Evolutionary conservation across 441 rosid genomes (phyloP).

Genomic region (Hura crepitans): DNA sequence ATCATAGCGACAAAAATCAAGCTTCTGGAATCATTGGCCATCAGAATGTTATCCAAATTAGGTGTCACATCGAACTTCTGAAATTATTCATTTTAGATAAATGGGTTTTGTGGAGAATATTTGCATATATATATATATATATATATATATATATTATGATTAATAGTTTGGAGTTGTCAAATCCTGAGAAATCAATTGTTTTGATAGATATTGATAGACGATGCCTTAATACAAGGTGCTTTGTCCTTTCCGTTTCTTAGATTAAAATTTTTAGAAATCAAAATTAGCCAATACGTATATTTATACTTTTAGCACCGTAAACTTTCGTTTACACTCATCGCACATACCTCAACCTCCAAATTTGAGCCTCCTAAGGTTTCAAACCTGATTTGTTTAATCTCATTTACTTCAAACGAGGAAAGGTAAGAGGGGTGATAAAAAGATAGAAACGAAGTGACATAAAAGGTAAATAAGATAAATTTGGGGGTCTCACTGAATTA

Average conservation of each 20-base stretch:
- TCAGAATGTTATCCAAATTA: constrained; percentile 1
- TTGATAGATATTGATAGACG: neutral
- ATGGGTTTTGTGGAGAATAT: neutral
- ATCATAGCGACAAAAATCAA: constrained; percentile 14
- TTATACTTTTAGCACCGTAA: neutral
- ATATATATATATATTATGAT: neutral
- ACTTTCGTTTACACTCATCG: neutral
- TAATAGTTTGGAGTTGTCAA: constrained; percentile 1
- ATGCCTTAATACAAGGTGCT: neutral
- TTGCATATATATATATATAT: neutral
- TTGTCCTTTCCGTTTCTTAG: too few species aligned
- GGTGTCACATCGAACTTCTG: neutral
- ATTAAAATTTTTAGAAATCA: too few species aligned
- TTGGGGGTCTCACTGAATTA: neutral
- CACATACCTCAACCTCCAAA: neutral
- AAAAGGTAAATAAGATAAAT: neutral
- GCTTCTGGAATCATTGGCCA: neutral
- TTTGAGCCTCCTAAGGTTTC: too few species aligned
- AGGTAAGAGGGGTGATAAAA: neutral
- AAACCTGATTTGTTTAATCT: neutral
- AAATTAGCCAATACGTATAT: neutral
- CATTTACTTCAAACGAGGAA: neutral
- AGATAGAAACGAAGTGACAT: neutral
- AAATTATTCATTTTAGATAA: neutral
- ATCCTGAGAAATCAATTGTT: constrained; percentile 7